Evolutionary conservation across 345 rosid species (phyloP).

Genomic region (Arabidopsis thaliana): DNA sequence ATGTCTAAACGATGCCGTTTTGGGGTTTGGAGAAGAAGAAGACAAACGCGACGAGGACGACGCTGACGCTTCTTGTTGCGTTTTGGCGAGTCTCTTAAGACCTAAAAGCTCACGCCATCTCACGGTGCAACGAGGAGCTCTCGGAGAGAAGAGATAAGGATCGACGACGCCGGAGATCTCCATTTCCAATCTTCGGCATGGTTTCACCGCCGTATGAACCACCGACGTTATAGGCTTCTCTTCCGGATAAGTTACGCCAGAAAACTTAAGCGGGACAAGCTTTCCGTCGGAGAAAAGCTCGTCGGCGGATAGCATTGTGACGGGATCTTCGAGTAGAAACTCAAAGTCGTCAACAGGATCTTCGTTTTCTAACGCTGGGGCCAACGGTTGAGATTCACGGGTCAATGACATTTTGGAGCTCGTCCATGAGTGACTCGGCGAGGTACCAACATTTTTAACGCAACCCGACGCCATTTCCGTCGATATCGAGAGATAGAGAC

Average conservation of each 20-base stretch:
- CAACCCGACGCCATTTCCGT: conserved; percentile 79
- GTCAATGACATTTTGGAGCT: conserved; percentile 45
- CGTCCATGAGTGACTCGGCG: conserved; percentile 60
- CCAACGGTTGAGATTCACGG: conserved; percentile 39
- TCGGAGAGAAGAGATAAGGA: conserved; percentile 71
- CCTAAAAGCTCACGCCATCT: conserved; percentile 94
- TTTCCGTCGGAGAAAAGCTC: conserved; percentile 90
- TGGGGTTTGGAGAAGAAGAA: conserved; percentile 46
- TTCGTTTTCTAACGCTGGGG: conserved; percentile 36
- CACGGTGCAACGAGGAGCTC: conserved; percentile 85
- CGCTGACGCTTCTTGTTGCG: conserved; percentile 27
- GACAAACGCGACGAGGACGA: conserved; percentile 41
- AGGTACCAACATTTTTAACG: conserved; percentile 66
- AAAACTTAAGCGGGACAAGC: conserved; percentile 74
- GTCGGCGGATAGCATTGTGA: conserved; percentile 88
- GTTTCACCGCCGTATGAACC: conserved; percentile 36
- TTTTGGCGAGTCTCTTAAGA: conserved; percentile 58
- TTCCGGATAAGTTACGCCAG: conserved; percentile 28
- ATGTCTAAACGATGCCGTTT: conserved; percentile 60
- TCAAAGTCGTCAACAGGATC: conserved; percentile 78
- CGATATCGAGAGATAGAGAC: conserved; percentile 32
- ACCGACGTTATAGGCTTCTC: conserved; percentile 39
- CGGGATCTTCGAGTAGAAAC: conserved; percentile 85
- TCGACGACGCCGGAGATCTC: conserved; percentile 57
- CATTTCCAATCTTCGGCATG: conserved; percentile 54